Conservation (phyloP, 176 grass and related monocot genomes). For the Tillandsia fasciculata region DNA sequence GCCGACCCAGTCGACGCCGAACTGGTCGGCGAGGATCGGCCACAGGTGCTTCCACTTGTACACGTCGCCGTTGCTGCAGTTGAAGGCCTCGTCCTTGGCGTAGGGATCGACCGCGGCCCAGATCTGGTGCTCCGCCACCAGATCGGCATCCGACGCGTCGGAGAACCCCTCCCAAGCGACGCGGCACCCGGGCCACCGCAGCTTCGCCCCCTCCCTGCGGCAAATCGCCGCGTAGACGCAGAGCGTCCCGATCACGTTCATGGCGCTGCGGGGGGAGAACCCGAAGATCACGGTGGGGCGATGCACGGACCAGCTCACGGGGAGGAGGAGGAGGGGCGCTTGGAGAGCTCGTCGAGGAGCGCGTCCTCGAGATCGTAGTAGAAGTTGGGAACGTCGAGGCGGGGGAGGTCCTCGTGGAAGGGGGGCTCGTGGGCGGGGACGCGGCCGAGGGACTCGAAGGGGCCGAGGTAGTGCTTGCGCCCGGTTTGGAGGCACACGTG, state of each 20-base stretch:
- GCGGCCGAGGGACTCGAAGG: slow-evolving; percentile 23
- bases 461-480: slow-evolving; percentile 53
- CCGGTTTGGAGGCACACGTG: slow-evolving; percentile 73
- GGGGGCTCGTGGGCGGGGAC: slow-evolving; percentile 28
- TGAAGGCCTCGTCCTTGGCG: slow-evolving; percentile 77
- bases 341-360: slow-evolving; percentile 33
- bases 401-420: slow-evolving; percentile 45
- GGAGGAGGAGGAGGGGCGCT: slow-evolving; percentile 30
- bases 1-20: slow-evolving; percentile 48
- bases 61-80: slow-evolving; percentile 76
- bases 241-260: slow-evolving; percentile 63
- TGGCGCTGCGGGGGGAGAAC: slow-evolving; percentile 58
- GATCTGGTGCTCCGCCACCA: slow-evolving; percentile 83
- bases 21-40: slow-evolving; percentile 58
- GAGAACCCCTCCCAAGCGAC: slow-evolving; percentile 52
- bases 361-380: slow-evolving; percentile 58
- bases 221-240: slow-evolving; percentile 83
- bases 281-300: slow-evolving; percentile 56
- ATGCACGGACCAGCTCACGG: slow-evolving; percentile 43
- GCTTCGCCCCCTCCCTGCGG: slow-evolving; percentile 39
- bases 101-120: slow-evolving; percentile 72
- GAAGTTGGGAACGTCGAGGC: slow-evolving; percentile 37
- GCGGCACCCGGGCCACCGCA: slow-evolving; percentile 46
- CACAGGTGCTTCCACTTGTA: slow-evolving; percentile 86
- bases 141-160: slow-evolving; percentile 65